Evolutionary conservation across 108 stramenopile genomes (phyloP).

Genomic region (Fistulifera solaris): DNA sequence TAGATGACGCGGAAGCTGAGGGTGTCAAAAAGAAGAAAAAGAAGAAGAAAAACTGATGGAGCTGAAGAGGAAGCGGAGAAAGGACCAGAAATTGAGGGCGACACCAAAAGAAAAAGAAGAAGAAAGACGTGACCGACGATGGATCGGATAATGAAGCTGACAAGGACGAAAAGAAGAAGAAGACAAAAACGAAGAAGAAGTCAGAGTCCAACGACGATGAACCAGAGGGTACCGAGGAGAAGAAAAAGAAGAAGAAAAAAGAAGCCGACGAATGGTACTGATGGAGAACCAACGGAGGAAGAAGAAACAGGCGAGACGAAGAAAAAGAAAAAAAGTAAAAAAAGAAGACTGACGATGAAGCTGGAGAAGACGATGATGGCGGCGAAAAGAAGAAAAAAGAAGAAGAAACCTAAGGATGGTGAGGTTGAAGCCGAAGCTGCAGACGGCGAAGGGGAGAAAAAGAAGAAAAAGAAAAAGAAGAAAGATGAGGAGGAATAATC

Average conservation of each 20-base stretch:
- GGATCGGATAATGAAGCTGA: not conserved
- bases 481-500: not conserved
- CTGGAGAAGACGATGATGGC: not conserved
- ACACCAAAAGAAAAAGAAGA: conserved; percentile 3
- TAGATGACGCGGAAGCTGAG: not conserved
- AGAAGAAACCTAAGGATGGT: conserved; percentile 12
- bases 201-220: not conserved
- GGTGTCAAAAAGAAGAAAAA: conserved; percentile 3
- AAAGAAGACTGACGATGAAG: not conserved
- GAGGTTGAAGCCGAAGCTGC: not conserved
- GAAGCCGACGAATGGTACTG: not conserved
- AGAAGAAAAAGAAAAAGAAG: conserved; percentile 9
- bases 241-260: conserved; percentile 15
- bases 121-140: not conserved
- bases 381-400: conserved; percentile 4
- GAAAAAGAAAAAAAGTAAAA: conserved; percentile 8
- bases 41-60: not conserved
- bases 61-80: not conserved
- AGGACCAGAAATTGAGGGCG: not conserved
- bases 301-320: conserved; percentile 4
- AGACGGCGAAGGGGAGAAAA: conserved; percentile 6
- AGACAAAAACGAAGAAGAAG: conserved; percentile 3
- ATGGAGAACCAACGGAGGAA: not conserved
- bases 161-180: not conserved
- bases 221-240: conserved; percentile 1